Conservation (phyloP, 225 moss, liverwort and hornwort species). For the Climacium dendroides region DNA sequence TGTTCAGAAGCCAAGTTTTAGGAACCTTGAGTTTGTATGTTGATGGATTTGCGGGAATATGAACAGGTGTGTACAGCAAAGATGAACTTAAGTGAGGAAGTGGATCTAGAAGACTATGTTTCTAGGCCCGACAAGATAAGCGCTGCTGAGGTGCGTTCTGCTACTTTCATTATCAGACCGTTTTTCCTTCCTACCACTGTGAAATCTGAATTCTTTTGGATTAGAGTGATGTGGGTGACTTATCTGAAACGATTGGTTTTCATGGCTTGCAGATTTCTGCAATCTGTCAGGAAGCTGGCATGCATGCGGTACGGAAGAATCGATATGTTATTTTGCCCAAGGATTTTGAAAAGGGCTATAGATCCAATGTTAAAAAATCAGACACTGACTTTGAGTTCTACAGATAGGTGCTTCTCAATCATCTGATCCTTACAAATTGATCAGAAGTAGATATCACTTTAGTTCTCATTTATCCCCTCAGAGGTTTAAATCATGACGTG, state of each 20-base stretch:
- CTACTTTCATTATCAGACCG: neutral
- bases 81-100: slow-evolving; percentile 97
- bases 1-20: neutral
- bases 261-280: slow-evolving; percentile 62
- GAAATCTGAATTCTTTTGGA: neutral
- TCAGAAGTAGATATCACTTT: neutral
- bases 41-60: neutral
- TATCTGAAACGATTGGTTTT: neutral
- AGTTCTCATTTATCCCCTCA: neutral
- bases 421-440: neutral
- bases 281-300: slow-evolving; percentile 94
- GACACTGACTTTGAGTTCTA: slow-evolving; percentile 97
- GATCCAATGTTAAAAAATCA: slow-evolving; percentile 94
- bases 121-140: slow-evolving; percentile 98
- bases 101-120: slow-evolving; percentile 93
- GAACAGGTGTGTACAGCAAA: slow-evolving; percentile 91
- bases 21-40: neutral
- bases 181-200: neutral
- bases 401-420: slow-evolving; percentile 31
- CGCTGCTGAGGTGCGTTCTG: slow-evolving; percentile 76
- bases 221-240: neutral
- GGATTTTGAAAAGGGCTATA: slow-evolving; percentile 94
- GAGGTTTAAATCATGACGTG: neutral
- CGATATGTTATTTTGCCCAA: slow-evolving; percentile 94
- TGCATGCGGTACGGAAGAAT: slow-evolving; percentile 95